These are phyloP conservation scores for Fragilariopsis cylindrus DNA, from an alignment of 108 stramenopile genomes.

Conservation along the genomic window DNA sequence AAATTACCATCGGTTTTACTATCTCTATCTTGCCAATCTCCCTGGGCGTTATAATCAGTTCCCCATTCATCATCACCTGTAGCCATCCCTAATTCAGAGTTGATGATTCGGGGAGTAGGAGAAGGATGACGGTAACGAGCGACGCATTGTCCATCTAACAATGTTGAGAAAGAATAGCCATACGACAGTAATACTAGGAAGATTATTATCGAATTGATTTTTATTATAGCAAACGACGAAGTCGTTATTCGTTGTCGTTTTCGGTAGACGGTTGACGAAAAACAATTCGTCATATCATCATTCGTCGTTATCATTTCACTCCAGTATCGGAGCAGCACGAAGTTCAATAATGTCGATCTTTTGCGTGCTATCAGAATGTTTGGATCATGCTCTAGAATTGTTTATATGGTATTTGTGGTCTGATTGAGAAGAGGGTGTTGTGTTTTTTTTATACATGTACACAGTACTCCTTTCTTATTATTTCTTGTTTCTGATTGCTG, in stretches of 20 bases:
- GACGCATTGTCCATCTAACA: not conserved
- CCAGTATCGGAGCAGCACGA: too few relatives aligned
- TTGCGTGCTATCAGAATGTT: too few relatives aligned
- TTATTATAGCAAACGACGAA: not conserved
- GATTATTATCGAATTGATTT: not conserved
- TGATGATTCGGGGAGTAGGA: not conserved
- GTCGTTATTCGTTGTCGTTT: not conserved
- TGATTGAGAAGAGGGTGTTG: too few relatives aligned
- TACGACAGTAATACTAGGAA: not conserved
- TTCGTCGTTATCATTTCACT: too few relatives aligned
- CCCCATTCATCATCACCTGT: not conserved
- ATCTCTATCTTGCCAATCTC: conserved; percentile 57
- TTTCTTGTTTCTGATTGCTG: too few relatives aligned
- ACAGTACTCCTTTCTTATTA: too few relatives aligned
- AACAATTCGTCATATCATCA: too few relatives aligned
- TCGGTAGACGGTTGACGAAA: too few relatives aligned
- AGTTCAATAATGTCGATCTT: too few relatives aligned
- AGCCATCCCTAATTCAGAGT: not conserved
- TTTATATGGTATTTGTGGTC: too few relatives aligned
- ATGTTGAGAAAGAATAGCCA: not conserved
- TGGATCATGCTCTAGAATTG: too few relatives aligned
- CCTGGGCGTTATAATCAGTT: conserved; percentile 24
- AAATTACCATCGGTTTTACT: conserved; percentile 63
- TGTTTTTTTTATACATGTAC: too few relatives aligned
- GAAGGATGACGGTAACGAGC: not conserved